Base-by-base conservation (phyloP, 805 yeast species). In the Grigorovia humatica region DNA sequence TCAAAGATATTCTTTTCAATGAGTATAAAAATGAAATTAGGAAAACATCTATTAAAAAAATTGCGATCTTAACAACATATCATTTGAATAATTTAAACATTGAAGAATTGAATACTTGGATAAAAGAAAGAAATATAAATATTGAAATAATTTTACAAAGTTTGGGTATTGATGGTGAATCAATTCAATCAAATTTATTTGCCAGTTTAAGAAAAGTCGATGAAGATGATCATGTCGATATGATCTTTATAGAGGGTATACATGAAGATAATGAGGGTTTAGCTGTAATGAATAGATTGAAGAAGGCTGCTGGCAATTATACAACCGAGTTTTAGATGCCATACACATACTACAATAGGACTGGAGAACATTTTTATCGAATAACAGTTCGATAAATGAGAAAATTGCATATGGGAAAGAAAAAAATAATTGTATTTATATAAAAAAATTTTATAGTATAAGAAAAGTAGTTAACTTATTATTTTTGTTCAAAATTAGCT, bases 261-360 rank as follows among this genome's bases (percentile, higher is more conserved):
- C 79, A 73, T 29, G 89, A 85, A 56, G 69, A 73, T 1, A 76
- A 83, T 50, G 93, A 89, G 62, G 99, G 99, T 0, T 73, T 90
- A 52, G 99, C 99, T 0, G 84, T 93, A 41, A 91, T 93, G 96
- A 93, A 93, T 65, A 71, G 99, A 59, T 71, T 91, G 35, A 48
- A 48, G 46, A 57, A 57, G 38, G 61, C 59, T 17, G 57, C 60
- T 1, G 60, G 54, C 20, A 52, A 51, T 40, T 51, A 57, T 18
- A 52, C 48, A 40, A 27, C 48, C 23, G 17, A 38, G 1, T 50
- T 53, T 44, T 52, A 32, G 46, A n/a, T n/a, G n/a, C n/a, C n/a
- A n/a, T n/a, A n/a, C n/a, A n/a, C n/a, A n/a, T n/a, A n/a, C n/a
- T n/a, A n/a, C n/a, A n/a, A n/a, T n/a, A n/a, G n/a, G n/a, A n/a